Evolutionary conservation across 495 filamentous ascomycete species (phyloP), one percentile per base, ranked within the genome.

Genomic region (Beverwykella pulmonaria): DNA sequence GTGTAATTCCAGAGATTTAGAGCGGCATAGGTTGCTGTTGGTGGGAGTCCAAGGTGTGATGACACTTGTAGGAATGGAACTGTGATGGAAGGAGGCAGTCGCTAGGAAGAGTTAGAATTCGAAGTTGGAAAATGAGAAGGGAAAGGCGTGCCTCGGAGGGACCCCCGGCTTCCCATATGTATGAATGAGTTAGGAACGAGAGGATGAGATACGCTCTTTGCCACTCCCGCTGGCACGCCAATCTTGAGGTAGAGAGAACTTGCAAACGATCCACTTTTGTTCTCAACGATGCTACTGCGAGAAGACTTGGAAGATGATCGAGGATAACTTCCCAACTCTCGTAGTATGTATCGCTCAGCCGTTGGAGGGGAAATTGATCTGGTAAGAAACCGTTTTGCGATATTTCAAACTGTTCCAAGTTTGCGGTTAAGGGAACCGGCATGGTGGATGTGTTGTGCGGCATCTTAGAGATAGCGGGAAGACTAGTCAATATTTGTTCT

Each of bases 1-100:
- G 34, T 55, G 20, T 60, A 74, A 53, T 75, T 75, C 73, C 73
- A 75, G 26, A 75, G 66, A 32, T 70, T 72, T 20, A 70, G 55
- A 10, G 65, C 73, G 3, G 73, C 61, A 34, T 75, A 75, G n/a
- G 73, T 75, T 23, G 71, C 71, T 20, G 65, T 71, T 41, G 73
- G 65, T 1, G 69, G 71, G 0, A 75, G 39, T 12, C 57, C 63
- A 15, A 75, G 68, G 17, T 70, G 60, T 6, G 62, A 46, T 3
- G 68, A 53, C 1, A 74, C 58, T 20, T 63, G 23, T 14, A 75
- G 58, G 25, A 75, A 57, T 3, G 73, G 73, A 25, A 72, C 44
- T 0, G 71, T 54, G 22, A 75, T 70, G 12, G 59, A 22, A 14
- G 68, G 58, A 39, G 73, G 73, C 14, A 75, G 50, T 22, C n/a